phyloP scores from a whole-genome alignment of 306 rosid species.

The Potentilla sterilis region DNA sequence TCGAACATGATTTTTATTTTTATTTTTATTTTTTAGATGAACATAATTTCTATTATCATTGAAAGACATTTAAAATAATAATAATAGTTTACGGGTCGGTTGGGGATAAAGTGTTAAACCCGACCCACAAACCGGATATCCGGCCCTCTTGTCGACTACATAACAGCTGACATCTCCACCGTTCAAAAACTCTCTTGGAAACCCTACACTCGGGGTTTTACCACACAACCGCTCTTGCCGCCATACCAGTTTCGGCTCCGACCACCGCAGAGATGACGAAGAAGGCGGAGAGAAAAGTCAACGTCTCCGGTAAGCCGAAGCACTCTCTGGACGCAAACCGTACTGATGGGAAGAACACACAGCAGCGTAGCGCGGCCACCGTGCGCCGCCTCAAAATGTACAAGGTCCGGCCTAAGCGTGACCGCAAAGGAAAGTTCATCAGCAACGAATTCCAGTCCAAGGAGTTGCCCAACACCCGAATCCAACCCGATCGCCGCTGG shows the following conservation, averaged over 20 bases:
- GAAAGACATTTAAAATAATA: no score
- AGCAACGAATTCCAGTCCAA: slow-evolving; percentile 59
- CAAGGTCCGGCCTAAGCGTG: slow-evolving; percentile 64
- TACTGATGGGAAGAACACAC: slow-evolving; percentile 32
- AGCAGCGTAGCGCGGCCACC: slow-evolving; percentile 71
- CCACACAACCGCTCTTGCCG: neutral
- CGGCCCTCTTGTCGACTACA: no score
- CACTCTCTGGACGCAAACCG: slow-evolving; percentile 86
- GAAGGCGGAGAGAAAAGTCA: slow-evolving; percentile 65
- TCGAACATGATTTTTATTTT: no score
- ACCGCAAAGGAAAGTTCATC: slow-evolving; percentile 55
- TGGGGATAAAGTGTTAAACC: no score
- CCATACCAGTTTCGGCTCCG: neutral
- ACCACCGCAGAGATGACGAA: slow-evolving; percentile 49
- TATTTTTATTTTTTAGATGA: no score
- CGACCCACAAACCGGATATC: no score
- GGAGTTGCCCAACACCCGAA: slow-evolving; percentile 72
- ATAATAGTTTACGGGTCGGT: no score
- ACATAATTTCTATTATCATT: no score
- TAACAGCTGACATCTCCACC: no score
- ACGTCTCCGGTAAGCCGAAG: slow-evolving; percentile 81
- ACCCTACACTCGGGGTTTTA: neutral
- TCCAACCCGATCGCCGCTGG: slow-evolving; percentile 94
- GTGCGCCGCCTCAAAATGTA: slow-evolving; percentile 94
- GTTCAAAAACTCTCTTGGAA: neutral